phyloP scores from a whole-genome alignment of 2,329 filamentous ascomycete genomes.

The Xylariaceae sp. region DNA sequence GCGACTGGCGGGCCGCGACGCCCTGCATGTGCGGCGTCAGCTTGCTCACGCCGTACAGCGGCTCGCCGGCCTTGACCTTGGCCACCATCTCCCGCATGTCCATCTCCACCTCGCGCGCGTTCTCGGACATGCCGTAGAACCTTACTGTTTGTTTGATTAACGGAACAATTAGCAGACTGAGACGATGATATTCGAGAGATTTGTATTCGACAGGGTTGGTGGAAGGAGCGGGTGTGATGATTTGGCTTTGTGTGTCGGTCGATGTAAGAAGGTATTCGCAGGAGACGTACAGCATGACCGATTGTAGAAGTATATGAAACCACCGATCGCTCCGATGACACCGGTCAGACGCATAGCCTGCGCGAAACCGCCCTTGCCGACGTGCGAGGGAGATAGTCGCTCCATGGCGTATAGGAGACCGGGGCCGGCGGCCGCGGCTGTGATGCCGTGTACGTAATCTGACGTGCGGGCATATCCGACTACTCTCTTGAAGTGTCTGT shows the following conservation, averaged over 20 bases:
- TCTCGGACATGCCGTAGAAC: conserved; percentile 94
- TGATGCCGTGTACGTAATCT: conserved; percentile 70
- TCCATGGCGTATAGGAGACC: conserved; percentile 74
- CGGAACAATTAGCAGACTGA: too few relatives aligned
- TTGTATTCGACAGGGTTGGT: too few relatives aligned
- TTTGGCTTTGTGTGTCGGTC: background rate
- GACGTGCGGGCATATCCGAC: conserved; percentile 77
- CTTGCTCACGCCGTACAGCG: conserved; percentile 76
- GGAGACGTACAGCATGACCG: conserved; percentile 72
- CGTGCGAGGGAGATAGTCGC: conserved; percentile 75
- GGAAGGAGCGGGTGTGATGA: too few relatives aligned
- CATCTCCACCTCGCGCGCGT: conserved; percentile 84
- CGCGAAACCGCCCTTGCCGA: conserved; percentile 75
- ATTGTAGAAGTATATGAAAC: conserved; percentile 81
- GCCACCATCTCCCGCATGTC: conserved; percentile 98
- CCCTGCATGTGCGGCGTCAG: conserved; percentile 89
- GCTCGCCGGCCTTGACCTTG: conserved; percentile 87
- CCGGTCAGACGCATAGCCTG: conserved; percentile 75
- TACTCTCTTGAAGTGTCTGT: conserved; percentile 85
- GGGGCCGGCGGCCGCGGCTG: conserved; percentile 66
- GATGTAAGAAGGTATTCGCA: conserved; percentile 1
- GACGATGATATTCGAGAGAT: too few relatives aligned
- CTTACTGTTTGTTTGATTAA: conserved; percentile 54
- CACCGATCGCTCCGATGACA: conserved; percentile 67
- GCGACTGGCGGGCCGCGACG: conserved; percentile 83